Base-by-base conservation (phyloP, 2,329 filamentous ascomycete species). In the Aspergillus sp. region DNA sequence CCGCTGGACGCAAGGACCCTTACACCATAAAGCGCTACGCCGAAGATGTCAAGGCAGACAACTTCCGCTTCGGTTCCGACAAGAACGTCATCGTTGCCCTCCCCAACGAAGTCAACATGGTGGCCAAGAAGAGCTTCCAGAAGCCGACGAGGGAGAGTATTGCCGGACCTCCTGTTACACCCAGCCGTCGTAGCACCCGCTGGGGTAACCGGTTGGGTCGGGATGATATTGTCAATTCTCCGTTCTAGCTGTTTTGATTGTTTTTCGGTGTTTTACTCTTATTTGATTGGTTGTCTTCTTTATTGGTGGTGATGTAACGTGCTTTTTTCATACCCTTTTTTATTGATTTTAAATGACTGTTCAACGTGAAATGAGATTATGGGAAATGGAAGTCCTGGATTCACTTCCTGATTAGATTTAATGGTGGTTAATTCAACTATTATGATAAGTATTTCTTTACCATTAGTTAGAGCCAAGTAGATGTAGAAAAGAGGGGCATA, bases 21-120 rank as follows among this genome's bases (percentile, higher is more conserved):
- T 98, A 98, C 73, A 87, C 84, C 58, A 97, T 98, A 77, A 96
- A 97, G 77, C 85, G 93, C 13, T 98, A 98, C 65, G 80, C 83
- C 1, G 93, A 98, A 61, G 86, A 95, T 54, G 90, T 98, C 64
- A 96, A 94, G 77, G 93, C 93, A 3, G 93, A 98, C 67, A 95
- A 98, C 67, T 98, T 98, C 82, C 90, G 93, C 61, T 98, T 90
- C 62, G 91, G 91, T 42, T 90, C 85, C 4, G 93, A 98, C 69
- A 95, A 95, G 80, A 96, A 96, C 61, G 89, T 98, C 60, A 95
- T 98, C 61, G 91, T 98, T 32, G 93, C 93, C 1, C 74, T 98
- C 54, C 90, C 93, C 2, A 95, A 98, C 64, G 90, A 97, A 68
- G 93, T 98, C 57, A 94, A 96, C 69, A 97, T 97, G 90, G 88